Evolutionary conservation across 257 asterid species (phyloP), one percentile per base, ranked within the genome.

Genomic region (Salvia rosmarinus): DNA sequence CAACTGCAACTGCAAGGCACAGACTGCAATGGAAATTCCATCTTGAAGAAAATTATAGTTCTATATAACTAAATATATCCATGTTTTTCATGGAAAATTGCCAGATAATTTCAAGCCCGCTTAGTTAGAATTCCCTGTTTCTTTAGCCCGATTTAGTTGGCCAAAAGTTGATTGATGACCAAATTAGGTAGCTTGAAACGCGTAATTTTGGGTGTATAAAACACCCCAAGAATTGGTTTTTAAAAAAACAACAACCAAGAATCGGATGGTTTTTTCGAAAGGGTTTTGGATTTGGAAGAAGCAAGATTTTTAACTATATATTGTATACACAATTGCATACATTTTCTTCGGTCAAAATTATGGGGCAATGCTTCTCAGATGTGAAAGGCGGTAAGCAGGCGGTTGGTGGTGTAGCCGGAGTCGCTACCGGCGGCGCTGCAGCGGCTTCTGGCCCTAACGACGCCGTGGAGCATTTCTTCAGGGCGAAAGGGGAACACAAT

Each of bases 321-420:
- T n/a, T n/a, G n/a, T n/a, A n/a, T 5, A 35, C 40, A 35, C 40
- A 14, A 17, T 23, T 37, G 5, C 30, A 20, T 16, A 21, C 11
- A 9, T 7, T 30, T 35, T 13, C 8, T 9, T 10, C 9, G 17
- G 3, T 56, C 21, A 14, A 7, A 23, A 34, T 67, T 50, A 90
- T 90, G 91, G 95, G 93, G 12, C 84, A 82, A 47, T 87, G 90
- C 71, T 65, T 70, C 10, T 86, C 95, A 2, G 96, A 88, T 77
- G 85, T 86, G 54, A 75, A 82, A 54, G 95, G 96, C 51, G 96
- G 96, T 13, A 69, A 86, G 78, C 96, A 90, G 65, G 96, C 91
- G 13, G 67, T 88, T 14, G 95, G 85, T 0, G 82, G 78, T 52
- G 67, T 21, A 0, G 13, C 57, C 50, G 75, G 58, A 30, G 72